These are phyloP conservation scores for Omphalotus guepiniiformis DNA, from an alignment of 768 basidiomycete species.

Conservation along the genomic window DNA sequence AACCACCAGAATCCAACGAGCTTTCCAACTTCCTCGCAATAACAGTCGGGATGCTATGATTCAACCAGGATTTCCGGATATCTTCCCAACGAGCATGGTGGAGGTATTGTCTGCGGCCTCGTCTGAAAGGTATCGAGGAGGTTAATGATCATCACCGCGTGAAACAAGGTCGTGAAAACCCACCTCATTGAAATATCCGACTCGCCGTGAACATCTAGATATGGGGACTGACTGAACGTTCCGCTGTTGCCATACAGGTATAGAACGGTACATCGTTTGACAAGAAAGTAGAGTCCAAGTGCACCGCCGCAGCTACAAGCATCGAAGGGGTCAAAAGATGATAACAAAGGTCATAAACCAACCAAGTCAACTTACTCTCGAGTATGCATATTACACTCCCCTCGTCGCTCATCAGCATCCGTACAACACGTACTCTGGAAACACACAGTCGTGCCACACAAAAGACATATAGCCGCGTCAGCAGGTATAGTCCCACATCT, in stretches of 20 bases:
- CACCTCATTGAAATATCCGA: conserved; percentile 90
- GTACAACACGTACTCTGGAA: conserved; percentile 91
- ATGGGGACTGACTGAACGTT: conserved; percentile 85
- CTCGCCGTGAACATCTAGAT: conserved; percentile 92
- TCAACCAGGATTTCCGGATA: conserved; percentile 85
- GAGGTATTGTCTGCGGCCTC: conserved; percentile 84
- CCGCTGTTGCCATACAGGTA: conserved; percentile 88
- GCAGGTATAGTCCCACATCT: conserved; percentile 75
- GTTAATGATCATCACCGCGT: conserved; percentile 1
- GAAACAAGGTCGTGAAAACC: conserved; percentile 20
- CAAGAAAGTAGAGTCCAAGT: conserved; percentile 84
- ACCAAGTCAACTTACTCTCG: conserved; percentile 65
- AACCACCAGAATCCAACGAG: conserved; percentile 86
- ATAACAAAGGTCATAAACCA: conserved; percentile 7
- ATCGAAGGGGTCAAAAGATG: background rate
- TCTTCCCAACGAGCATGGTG: conserved; percentile 89
- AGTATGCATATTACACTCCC: conserved; percentile 95
- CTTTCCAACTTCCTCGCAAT: conserved; percentile 88
- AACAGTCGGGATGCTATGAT: conserved; percentile 83
- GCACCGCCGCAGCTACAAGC: conserved; percentile 78
- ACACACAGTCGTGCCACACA: conserved; percentile 86
- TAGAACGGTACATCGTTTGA: conserved; percentile 87
- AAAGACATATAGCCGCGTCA: conserved; percentile 87
- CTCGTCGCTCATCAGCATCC: conserved; percentile 58
- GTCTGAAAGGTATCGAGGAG: conserved; percentile 37